Conservation (phyloP, 2,329 filamentous ascomycete species). For the Colletotrichum lindemuthianum region DNA sequence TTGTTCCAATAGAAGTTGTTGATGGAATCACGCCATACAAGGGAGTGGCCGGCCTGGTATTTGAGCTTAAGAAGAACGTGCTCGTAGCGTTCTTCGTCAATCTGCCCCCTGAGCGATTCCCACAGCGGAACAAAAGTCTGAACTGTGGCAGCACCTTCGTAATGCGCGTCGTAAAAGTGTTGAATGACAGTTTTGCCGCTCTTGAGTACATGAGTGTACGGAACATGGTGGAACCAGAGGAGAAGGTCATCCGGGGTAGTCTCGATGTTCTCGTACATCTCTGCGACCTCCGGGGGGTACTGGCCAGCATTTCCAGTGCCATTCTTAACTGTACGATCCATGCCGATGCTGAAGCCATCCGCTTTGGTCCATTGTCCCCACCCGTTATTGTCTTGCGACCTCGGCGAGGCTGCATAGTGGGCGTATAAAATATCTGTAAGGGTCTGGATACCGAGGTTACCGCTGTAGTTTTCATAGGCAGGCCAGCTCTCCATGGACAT, state of each 20-base stretch:
- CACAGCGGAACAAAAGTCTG: conserved; percentile 67
- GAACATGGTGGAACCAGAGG: conserved; percentile 80
- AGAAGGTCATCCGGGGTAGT: conserved; percentile 75
- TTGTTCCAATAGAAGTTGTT: conserved; percentile 71
- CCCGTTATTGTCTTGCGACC: conserved; percentile 64
- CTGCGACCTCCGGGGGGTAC: conserved; percentile 70
- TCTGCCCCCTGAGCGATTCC: conserved; percentile 62
- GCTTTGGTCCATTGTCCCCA: conserved; percentile 81
- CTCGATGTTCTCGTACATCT: conserved; percentile 66
- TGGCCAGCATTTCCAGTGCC: conserved; percentile 74
- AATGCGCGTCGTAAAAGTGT: conserved; percentile 73
- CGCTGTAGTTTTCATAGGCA: conserved; percentile 76
- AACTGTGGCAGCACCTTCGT: conserved; percentile 66
- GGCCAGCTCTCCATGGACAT: conserved; percentile 78
- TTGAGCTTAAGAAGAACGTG: conserved; percentile 67
- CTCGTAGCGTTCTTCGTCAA: conserved; percentile 69
- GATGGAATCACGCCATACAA: conserved; percentile 77
- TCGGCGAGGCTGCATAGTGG: conserved; percentile 68
- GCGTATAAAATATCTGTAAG: conserved; percentile 73
- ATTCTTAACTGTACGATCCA: conserved; percentile 76
- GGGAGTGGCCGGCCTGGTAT: conserved; percentile 75
- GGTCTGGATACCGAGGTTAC: conserved; percentile 76
- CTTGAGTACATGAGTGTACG: conserved; percentile 70
- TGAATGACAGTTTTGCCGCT: conserved; percentile 75
- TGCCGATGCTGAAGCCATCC: conserved; percentile 67